These are phyloP conservation scores for Handroanthus guayacan DNA, from an alignment of 257 asterid genomes.

Conservation along the genomic window DNA sequence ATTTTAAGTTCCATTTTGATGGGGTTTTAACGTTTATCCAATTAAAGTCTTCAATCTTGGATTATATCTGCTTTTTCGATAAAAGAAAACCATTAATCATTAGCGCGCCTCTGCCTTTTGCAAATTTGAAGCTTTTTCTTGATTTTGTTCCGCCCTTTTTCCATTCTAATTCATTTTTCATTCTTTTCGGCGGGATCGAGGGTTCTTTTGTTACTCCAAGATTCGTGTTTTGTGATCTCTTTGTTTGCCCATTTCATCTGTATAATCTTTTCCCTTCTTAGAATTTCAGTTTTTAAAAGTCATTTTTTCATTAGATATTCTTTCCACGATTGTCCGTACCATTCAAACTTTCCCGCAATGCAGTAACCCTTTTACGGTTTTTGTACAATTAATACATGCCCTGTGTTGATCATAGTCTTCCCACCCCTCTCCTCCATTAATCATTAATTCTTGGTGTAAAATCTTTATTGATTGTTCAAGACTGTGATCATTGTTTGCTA, in stretches of 20 bases:
- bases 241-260: conserved; percentile 31
- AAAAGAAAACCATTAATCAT: conserved; percentile 28
- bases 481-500: conserved; percentile 12
- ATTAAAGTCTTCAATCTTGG: conserved; percentile 9
- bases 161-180: conserved; percentile 29
- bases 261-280: conserved; percentile 13
- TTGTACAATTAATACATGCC: conserved; percentile 19
- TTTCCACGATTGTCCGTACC: conserved; percentile 11
- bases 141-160: conserved; percentile 21
- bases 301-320: conserved; percentile 4
- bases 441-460: conserved; percentile 26
- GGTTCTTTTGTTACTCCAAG: conserved; percentile 31
- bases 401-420: conserved; percentile 8
- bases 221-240: conserved; percentile 36
- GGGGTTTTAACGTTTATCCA: conserved; percentile 40
- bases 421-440: background rate
- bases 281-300: conserved; percentile 19
- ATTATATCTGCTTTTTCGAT: conserved; percentile 31
- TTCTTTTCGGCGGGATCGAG: conserved; percentile 33
- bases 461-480: conserved; percentile 29
- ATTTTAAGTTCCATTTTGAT: conserved; percentile 22
- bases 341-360: conserved; percentile 30
- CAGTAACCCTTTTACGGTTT: conserved; percentile 31
- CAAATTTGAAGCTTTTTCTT: conserved; percentile 21
- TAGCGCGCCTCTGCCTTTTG: conserved; percentile 16